These are phyloP conservation scores for Wickerhamiella bombiphila DNA, from an alignment of 805 yeast species.

Conservation along the genomic window DNA sequence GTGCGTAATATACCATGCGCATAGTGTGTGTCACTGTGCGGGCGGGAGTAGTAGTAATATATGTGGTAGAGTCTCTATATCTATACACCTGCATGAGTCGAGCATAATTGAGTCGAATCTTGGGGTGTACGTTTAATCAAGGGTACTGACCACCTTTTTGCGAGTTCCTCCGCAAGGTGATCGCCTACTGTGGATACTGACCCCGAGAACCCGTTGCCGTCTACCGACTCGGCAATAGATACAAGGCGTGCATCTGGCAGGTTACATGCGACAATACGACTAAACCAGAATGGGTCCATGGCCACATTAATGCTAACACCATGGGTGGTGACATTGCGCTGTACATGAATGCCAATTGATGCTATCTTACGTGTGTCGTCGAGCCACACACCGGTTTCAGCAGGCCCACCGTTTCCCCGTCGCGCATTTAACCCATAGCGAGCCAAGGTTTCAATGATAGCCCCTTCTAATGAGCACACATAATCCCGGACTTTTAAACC, in stretches of 20 bases:
- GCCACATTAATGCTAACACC: slow-evolving; percentile 72
- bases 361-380: slow-evolving; percentile 50
- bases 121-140: neutral
- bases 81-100: too few relatives aligned
- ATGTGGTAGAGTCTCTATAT: too few relatives aligned
- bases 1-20: too few relatives aligned
- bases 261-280: slow-evolving; percentile 75
- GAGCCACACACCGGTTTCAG: slow-evolving; percentile 87
- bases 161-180: slow-evolving; percentile 26
- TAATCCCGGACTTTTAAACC: slow-evolving; percentile 47
- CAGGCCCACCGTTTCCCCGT: slow-evolving; percentile 32
- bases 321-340: slow-evolving; percentile 73
- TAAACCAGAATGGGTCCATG: slow-evolving; percentile 60
- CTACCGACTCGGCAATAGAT: slow-evolving; percentile 13
- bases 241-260: slow-evolving; percentile 51
- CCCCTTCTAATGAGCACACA: slow-evolving; percentile 46
- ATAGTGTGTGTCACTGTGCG: too few relatives aligned
- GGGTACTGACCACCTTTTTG: slow-evolving; percentile 1
- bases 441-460: slow-evolving; percentile 36
- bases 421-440: slow-evolving; percentile 32
- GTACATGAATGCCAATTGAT: slow-evolving; percentile 77
- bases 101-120: neutral
- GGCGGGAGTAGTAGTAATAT: too few relatives aligned
- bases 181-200: slow-evolving; percentile 30
- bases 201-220: neutral